Percentiles rank a stretch among this genome's conserved stretches.
phyloP scores from a whole-genome alignment of 495 filamentous ascomycete species.

The Glonium stellatum region DNA sequence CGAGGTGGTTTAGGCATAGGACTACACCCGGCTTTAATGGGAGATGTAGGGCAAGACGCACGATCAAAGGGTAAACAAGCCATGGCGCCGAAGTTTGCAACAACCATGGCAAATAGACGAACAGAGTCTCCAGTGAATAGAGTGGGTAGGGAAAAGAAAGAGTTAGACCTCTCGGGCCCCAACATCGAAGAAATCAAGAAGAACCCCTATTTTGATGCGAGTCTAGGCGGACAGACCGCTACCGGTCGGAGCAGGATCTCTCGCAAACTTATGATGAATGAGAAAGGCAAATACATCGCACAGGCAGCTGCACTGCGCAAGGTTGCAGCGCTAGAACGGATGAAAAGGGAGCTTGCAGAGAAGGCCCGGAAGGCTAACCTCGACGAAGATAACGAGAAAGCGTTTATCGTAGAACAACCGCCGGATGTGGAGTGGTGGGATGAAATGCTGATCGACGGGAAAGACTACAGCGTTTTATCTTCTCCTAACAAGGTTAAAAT shows the following conservation, averaged over 20 bases:
- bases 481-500: slow-evolving; percentile 63
- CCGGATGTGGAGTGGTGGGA: slow-evolving; percentile 99
- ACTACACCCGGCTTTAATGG: slow-evolving; percentile 77
- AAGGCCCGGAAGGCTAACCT: slow-evolving; percentile 76
- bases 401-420: slow-evolving; percentile 72
- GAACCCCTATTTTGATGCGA: slow-evolving; percentile 85
- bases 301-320: slow-evolving; percentile 84
- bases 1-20: slow-evolving; percentile 81
- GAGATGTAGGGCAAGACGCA: slow-evolving; percentile 59
- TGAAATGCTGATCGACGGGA: slow-evolving; percentile 69
- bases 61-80: slow-evolving; percentile 51
- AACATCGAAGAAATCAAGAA: slow-evolving; percentile 59
- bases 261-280: slow-evolving; percentile 80
- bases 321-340: slow-evolving; percentile 70
- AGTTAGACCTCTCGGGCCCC: slow-evolving; percentile 61
- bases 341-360: slow-evolving; percentile 89
- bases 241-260: slow-evolving; percentile 51
- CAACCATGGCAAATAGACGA: slow-evolving; percentile 53
- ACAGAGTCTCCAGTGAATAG: slow-evolving; percentile 44
- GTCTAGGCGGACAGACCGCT: slow-evolving; percentile 41
- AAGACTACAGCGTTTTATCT: slow-evolving; percentile 64
- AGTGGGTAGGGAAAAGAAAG: slow-evolving; percentile 44
- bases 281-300: slow-evolving; percentile 93
- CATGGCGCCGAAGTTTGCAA: slow-evolving; percentile 51
- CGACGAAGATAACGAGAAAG: slow-evolving; percentile 89